Percentiles rank a stretch among this genome's conserved stretches.
These are phyloP conservation scores for Starmera pachycereana DNA, from an alignment of 805 yeast species.

Conservation along the genomic window DNA sequence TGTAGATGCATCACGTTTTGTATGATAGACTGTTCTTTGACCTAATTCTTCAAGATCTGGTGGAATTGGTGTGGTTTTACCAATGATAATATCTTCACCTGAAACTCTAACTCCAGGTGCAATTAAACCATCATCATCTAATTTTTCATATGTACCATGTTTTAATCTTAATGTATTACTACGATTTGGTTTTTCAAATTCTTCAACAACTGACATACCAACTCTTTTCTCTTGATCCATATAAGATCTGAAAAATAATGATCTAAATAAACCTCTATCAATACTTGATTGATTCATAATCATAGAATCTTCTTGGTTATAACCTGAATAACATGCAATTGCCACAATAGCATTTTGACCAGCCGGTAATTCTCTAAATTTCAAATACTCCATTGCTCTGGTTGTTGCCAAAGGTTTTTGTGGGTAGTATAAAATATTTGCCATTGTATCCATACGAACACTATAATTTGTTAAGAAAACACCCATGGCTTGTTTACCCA, in stretches of 20 bases:
- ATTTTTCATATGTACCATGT: constrained; percentile 96
- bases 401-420: constrained; percentile 98
- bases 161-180: constrained; percentile 91
- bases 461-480: constrained; percentile 90
- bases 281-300: constrained; percentile 98
- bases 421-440: constrained; percentile 92
- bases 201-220: constrained; percentile 97
- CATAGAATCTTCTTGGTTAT: constrained; percentile 99
- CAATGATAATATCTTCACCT: constrained; percentile 97
- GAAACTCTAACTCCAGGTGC: constrained; percentile 98
- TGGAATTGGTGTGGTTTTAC: constrained; percentile 98
- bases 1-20: constrained; percentile 97
- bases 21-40: constrained; percentile 96
- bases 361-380: constrained; percentile 96
- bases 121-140: constrained; percentile 96
- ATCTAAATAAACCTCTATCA: constrained; percentile 93
- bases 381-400: constrained; percentile 93
- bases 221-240: constrained; percentile 98
- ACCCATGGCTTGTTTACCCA: constrained; percentile 99
- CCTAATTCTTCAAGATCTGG: constrained; percentile 98
- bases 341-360: constrained; percentile 99
- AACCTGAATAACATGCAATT: constrained; percentile 95
- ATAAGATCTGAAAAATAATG: constrained; percentile 91
- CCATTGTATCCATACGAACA: constrained; percentile 99
- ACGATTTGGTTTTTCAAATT: constrained; percentile 94